Evolutionary conservation across 192 early-diverging fungal genomes (phyloP), one percentile per base, ranked within the genome.

Genomic region (Podila horticola): DNA sequence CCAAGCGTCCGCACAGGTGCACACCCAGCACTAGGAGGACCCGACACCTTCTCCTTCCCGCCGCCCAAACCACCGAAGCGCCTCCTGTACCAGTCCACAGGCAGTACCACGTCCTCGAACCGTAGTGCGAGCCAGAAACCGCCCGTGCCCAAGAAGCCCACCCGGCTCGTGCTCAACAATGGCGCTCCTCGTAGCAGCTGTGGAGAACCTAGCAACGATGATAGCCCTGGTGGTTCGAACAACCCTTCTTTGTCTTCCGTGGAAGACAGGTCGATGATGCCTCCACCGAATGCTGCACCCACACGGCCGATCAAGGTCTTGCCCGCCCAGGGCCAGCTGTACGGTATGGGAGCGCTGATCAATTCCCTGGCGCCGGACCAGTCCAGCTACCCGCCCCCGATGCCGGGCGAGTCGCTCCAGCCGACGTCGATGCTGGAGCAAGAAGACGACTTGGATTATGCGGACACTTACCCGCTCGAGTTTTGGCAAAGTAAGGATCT

Each of bases 61-160:
- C 75, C 75, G 12, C 75, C 69, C 59, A 77, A 77, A 30, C 75
- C 75, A 4, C 64, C 75, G n/a, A 77, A 77, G 24, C 62, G 75
- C 5, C 29, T 77, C 69, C 28, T 62, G 3, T 33, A 41, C 17
- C 75, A 77, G 58, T 71, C 45, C 31, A 77, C 75, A 19, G 75
- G 70, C 13, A 79, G 75, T 24, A 79, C 75, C 20, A 79, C 67
- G 13, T 79, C 75, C 6, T 79, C 75, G 7, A 72, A 48, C 45
- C 50, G 50, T 41, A 72, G 75, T 28, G 26, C 24, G 28, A 72
- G 69, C 1, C 59, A 68, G 28, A 72, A 24, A 51, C 75, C 75
- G 0, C 75, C 75, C 0, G 75, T 72, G 2, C 75, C 70, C 33
- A 79, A 79, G 58, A 79, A 72, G 48, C 75, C 70, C 6, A 67